These are phyloP conservation scores for Lyophyllum decastes DNA, from an alignment of 768 basidiomycete genomes.

Conservation along the genomic window DNA sequence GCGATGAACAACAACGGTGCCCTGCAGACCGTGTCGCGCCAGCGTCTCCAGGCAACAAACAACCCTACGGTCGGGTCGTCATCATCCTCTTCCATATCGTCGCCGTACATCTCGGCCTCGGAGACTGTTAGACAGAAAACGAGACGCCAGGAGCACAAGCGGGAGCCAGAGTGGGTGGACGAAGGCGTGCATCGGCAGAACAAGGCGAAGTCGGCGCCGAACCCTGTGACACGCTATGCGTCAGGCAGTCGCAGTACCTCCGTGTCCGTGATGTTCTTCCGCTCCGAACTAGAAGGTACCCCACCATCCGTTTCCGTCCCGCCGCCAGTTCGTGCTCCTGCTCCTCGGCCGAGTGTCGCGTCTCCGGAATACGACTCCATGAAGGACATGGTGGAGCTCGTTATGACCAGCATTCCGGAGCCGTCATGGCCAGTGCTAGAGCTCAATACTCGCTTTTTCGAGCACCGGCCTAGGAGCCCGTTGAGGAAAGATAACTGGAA, in stretches of 20 bases:
- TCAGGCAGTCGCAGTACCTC: neutral
- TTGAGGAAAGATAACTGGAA: neutral
- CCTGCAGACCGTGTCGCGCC: neutral
- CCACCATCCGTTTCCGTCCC: too few relatives aligned
- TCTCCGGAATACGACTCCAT: neutral
- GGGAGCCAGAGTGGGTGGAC: neutral
- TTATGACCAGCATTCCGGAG: neutral
- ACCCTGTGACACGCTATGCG: neutral
- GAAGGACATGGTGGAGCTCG: neutral
- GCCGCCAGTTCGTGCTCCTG: neutral
- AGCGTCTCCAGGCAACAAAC: neutral
- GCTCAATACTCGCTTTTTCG: neutral
- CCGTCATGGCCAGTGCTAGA: neutral
- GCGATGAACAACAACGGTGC: slow-evolving; percentile 17
- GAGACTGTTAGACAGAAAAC: neutral
- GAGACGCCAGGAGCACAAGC: too few relatives aligned
- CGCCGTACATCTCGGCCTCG: neutral
- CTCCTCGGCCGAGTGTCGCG: neutral
- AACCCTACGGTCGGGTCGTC: neutral
- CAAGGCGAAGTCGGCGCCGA: neutral
- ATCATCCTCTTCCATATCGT: neutral
- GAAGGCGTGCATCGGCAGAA: neutral
- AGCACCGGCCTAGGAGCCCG: neutral
- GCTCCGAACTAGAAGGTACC: too few relatives aligned
- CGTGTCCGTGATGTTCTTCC: too few relatives aligned